Evolutionary conservation across 2,329 filamentous ascomycete genomes (phyloP), one percentile per base, ranked within the genome.

Genomic region (Fusarium mexicanum): DNA sequence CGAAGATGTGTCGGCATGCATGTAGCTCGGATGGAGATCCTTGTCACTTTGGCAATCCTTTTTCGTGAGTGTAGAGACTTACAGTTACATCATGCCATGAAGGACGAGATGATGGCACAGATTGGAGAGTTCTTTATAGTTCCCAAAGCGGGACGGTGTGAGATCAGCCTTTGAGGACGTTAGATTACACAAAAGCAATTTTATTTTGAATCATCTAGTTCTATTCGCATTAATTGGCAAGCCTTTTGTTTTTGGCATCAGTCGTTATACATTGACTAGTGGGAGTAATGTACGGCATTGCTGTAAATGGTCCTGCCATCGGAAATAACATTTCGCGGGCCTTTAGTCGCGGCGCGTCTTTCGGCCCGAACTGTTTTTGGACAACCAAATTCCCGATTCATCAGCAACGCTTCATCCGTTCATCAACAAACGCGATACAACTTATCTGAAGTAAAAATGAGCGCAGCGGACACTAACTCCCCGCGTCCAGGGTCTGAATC

Each of bases 1-100:
- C 31, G 66, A 13, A 63, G 66, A 10, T 69, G 64, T 2, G 61
- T 69, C 1, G 64, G 66, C 0, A 69, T 69, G 66, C 64, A 63
- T 2, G 37, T 69, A 5, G 64, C 66, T 10, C 65, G 65, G 1
- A 68, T 62, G 65, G 65, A 68, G 11, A 68, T 68, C 3, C 53
- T 68, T 1, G 18, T 68, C 1, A 46, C 54, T 0, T 29, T 68
- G 0, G 54, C 66, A 1, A 22, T 31, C 0, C 41, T 68, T 1
- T 68, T 63, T 4, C 55, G 66, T 0, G 22, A 63, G 2, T 69
- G 55, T 1, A 54, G 8, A 13, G 64, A 9, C 2, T 14, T 69
- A 14, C 35, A 18, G 3, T 5, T 69, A 8, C 64, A 69, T 5
- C 1, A n/a, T 11, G 7, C 4, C 0, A 68, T 68, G 55, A 48